Base-by-base conservation (phyloP, 1,284 basidiomycete species). In the Puccinia novopanici region DNA sequence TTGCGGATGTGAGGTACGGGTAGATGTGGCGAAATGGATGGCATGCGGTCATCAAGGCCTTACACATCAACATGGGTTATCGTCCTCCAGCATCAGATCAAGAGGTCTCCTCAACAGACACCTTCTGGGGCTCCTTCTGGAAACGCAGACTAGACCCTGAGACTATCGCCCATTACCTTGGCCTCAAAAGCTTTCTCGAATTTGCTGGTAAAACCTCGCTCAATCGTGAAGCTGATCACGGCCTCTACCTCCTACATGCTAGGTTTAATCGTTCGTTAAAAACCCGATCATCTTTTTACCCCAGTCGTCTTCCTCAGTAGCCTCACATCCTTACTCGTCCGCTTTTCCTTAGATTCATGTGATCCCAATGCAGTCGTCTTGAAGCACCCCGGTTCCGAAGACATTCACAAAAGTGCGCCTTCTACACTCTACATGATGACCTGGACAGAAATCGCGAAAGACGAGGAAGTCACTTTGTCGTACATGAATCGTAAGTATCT, bases 371-470 rank as follows among this genome's bases (percentile, higher is more conserved):
- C 78, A 3, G 30, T 67, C n/a, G 59, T 65, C 30, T n/a, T 74
- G 34, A 80, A 67, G 30, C 70, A 73, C 57, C 70, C 70, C 24
- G 78, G 78, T 15, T 73, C 71, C 30, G 78, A 80, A 61, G 78
- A 80, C n/a, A 50, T 65, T 27, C 70, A 65, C 22, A 80, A 80
- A 50, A 80, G 54, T 34, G 40, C 78, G 61, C 71, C 78, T 5
- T 80, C 78, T n/a, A 80, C 78, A n/a, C 67, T 80, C 50, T 80
- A 80, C 54, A 71, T 80, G 15, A 67, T 74, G 37, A 17, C 78
- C 3, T 63, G 59, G 57, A 48, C 48, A 63, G 78, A 80, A 0
- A 80, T 80, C n/a, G 67, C 68, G 8, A 59, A 73, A 52, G 78
- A 80, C 55, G 78, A 80, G 65, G 78, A 80, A 59, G 63, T 80